A percentile compares a stretch with the other conserved stretches of the same genome.
Evolutionary conservation across 129 eudicot genomes (phyloP).

Genomic region (Flaveria bidentis): DNA sequence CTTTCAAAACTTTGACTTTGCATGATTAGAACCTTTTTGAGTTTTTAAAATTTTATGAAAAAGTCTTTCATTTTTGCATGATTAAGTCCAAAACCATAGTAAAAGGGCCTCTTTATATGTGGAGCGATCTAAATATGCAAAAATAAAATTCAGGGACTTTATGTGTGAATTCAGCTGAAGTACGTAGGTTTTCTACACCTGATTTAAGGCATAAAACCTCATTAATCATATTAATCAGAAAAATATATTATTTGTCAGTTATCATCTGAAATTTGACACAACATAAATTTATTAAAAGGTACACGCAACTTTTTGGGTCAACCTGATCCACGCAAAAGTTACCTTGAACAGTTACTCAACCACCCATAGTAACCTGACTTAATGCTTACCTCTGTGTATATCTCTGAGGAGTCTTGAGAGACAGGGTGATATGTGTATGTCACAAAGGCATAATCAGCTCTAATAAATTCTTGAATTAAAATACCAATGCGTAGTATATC

Average conservation of each 20-base stretch:
- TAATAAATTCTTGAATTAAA: slow-evolving; percentile 51
- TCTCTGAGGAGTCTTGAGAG: slow-evolving; percentile 46
- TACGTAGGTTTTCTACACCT: not conserved
- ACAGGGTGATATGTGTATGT: slow-evolving; percentile 54
- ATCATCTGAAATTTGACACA: not conserved
- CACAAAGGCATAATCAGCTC: slow-evolving; percentile 52
- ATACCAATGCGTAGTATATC: slow-evolving; percentile 39
- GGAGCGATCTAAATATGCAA: not conserved
- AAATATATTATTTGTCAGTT: not conserved
- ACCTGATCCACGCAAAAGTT: not conserved
- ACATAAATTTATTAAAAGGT: not conserved
- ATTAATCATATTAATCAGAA: not conserved
- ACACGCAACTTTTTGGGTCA: not conserved
- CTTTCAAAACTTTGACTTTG: no score
- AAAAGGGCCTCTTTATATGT: not conserved
- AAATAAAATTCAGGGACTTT: not conserved
- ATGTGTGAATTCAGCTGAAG: slow-evolving; percentile 2
- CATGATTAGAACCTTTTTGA: not conserved
- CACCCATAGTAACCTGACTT: not conserved
- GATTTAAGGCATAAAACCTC: not conserved
- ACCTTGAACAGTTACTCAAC: not conserved
- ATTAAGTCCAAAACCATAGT: not conserved
- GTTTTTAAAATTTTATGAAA: not conserved
- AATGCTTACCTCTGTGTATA: slow-evolving; percentile 49
- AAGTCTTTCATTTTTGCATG: not conserved